Percentiles rank a stretch among this genome's conserved stretches.
Evolutionary conservation across 2,329 filamentous ascomycete species (phyloP).

Genomic region (Hawksworthiomyces lignivorus): DNA sequence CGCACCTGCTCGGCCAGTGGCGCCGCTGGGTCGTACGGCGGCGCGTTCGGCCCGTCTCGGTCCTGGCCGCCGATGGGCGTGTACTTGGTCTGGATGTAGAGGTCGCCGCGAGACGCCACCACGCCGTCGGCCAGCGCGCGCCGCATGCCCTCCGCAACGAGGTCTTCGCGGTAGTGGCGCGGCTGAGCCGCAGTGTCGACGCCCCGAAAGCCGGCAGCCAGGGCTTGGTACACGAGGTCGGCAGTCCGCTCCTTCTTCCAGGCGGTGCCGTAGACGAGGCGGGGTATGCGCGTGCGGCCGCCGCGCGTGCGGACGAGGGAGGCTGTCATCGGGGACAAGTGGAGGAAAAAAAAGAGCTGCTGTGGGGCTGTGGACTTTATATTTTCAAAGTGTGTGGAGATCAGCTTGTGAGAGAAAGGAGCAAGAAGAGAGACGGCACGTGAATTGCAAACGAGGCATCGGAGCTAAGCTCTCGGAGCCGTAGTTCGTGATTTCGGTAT

Average conservation of each 20-base stretch:
- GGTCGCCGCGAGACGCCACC: slow-evolving; percentile 41
- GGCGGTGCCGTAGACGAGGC: slow-evolving; percentile 70
- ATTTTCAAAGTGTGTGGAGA: no score
- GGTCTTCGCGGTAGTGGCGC: slow-evolving; percentile 66
- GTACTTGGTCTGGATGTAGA: slow-evolving; percentile 82
- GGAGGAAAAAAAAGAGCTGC: no score
- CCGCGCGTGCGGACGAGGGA: no score
- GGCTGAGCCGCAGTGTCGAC: slow-evolving; percentile 76
- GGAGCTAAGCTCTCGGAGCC: no score
- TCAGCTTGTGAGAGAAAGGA: no score
- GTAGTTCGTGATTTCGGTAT: no score
- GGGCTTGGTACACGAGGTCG: slow-evolving; percentile 59
- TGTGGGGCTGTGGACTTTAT: no score
- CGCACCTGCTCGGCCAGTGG: slow-evolving; percentile 58
- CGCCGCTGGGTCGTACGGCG: slow-evolving; percentile 54
- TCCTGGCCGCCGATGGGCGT: slow-evolving; percentile 59
- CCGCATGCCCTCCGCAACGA: slow-evolving; percentile 60
- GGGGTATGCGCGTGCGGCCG: slow-evolving; percentile 35
- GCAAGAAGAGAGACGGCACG: no score
- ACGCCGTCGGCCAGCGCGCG: slow-evolving; percentile 51
- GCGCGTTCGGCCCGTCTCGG: slow-evolving; percentile 31
- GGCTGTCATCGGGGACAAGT: no score
- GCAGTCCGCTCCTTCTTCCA: slow-evolving; percentile 70
- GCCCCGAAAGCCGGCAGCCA: slow-evolving; percentile 61
- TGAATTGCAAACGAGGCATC: no score